A percentile compares a stretch with the other conserved stretches of the same genome.
Evolutionary conservation across 371 early-diverging fungal species (phyloP).

Genomic region (Basidiobolus meristosporus): DNA sequence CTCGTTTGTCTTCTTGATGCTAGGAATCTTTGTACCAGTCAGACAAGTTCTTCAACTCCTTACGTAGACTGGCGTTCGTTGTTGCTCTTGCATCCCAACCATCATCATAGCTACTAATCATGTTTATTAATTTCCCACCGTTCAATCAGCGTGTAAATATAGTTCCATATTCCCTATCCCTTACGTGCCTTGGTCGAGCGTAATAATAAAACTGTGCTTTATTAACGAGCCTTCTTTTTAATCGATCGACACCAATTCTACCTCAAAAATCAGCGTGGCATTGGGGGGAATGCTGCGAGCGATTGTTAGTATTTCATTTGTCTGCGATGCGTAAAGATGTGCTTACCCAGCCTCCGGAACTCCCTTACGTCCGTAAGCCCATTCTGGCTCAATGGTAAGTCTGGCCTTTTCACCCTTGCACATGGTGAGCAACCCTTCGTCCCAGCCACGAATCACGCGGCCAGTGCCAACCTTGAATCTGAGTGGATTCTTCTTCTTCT

Average conservation of each 20-base stretch:
- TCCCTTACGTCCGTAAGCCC: conserved; percentile 34
- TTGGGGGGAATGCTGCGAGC: background rate
- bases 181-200: no score
- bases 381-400: conserved; percentile 21
- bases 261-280: conserved; percentile 12
- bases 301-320: no score
- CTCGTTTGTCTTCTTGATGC: no score
- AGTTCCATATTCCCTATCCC: background rate
- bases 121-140: background rate
- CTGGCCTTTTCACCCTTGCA: conserved; percentile 26
- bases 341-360: conserved; percentile 13
- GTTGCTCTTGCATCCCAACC: background rate
- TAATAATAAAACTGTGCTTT: background rate
- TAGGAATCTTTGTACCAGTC: background rate
- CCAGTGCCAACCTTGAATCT: conserved; percentile 26
- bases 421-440: conserved; percentile 30
- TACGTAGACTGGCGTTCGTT: background rate
- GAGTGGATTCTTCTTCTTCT: conserved; percentile 30
- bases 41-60: background rate
- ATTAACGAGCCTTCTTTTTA: conserved; percentile 1
- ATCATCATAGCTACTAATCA: background rate
- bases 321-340: no score
- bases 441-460: conserved; percentile 26
- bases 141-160: background rate
- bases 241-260: conserved; percentile 21